Evolutionary conservation across 345 rosid species (phyloP).

Genomic region (Fremontodendron californicum): DNA sequence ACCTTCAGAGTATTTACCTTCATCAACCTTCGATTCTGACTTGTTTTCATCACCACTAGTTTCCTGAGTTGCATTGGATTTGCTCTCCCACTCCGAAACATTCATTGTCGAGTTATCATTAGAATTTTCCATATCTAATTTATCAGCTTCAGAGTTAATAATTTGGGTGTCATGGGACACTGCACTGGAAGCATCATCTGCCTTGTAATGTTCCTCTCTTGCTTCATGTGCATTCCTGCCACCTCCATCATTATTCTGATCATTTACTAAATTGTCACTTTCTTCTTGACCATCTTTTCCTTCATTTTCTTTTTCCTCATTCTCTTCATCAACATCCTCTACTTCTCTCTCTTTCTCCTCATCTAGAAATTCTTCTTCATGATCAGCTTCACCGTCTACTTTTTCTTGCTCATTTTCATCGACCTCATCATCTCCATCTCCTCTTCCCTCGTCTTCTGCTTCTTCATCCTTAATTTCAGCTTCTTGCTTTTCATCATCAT

Average conservation of each 20-base stretch:
- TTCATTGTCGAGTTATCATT: conserved; percentile 24
- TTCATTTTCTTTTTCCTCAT: conserved; percentile 27
- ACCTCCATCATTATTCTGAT: neutral
- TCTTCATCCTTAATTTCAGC: conserved; percentile 34
- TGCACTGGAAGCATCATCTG: conserved; percentile 96
- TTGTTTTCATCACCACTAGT: conserved; percentile 19
- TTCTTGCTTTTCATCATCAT: conserved; percentile 36
- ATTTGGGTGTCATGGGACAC: conserved; percentile 64
- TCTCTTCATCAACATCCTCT: conserved; percentile 29
- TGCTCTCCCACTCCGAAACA: conserved; percentile 18
- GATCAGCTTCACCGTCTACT: conserved; percentile 37
- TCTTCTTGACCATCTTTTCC: conserved; percentile 26
- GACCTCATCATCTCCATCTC: conserved; percentile 24
- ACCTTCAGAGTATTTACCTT: conserved; percentile 19
- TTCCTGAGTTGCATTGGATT: conserved; percentile 17
- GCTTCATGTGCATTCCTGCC: neutral
- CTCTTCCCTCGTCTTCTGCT: conserved; percentile 35
- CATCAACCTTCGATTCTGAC: conserved; percentile 28
- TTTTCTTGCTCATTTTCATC: conserved; percentile 48
- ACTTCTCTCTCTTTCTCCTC: conserved; percentile 48
- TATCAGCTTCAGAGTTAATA: conserved; percentile 33
- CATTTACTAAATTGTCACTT: conserved; percentile 22
- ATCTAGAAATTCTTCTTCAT: conserved; percentile 44
- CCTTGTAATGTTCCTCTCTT: neutral
- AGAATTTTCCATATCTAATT: conserved; percentile 33